A percentile compares a stretch with the other conserved stretches of the same genome.
phyloP scores from a whole-genome alignment of 2,329 filamentous ascomycete genomes.

The Talaromyces atroroseus region DNA sequence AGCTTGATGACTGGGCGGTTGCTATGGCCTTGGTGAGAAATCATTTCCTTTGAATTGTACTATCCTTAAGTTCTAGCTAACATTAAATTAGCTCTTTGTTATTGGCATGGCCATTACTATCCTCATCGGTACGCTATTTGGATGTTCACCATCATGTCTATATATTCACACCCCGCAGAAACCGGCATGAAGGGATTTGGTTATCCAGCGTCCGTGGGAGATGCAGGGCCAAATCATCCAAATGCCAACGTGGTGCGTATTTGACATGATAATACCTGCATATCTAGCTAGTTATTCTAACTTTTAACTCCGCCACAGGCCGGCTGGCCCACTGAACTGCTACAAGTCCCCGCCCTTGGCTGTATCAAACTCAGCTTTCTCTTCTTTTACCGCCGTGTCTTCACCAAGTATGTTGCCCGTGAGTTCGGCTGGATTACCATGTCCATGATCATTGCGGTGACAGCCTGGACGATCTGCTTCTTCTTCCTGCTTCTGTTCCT shows the following conservation, averaged over 20 bases:
- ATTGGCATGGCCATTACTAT: slow-evolving; percentile 1
- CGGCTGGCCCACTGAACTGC: background rate
- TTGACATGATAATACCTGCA: background rate
- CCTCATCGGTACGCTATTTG: background rate
- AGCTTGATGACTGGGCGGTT: background rate
- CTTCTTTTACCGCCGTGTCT: slow-evolving; percentile 5
- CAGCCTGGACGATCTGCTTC: background rate
- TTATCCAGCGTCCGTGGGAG: background rate
- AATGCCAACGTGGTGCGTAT: background rate
- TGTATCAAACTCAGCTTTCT: slow-evolving; percentile 2
- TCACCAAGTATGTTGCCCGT: background rate
- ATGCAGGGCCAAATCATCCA: background rate
- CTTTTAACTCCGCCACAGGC: background rate
- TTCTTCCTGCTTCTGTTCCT: slow-evolving; percentile 2
- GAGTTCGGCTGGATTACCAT: background rate
- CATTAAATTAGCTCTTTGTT: background rate
- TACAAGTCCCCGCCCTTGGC: background rate
- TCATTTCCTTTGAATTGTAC: background rate
- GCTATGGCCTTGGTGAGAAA: background rate
- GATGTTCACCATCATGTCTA: background rate
- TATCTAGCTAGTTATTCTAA: background rate
- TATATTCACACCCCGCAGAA: background rate
- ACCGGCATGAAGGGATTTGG: background rate
- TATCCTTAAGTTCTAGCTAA: background rate
- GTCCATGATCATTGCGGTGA: background rate